These are phyloP conservation scores for Juncus effusus DNA, from an alignment of 176 grass and related monocot species.

Conservation along the genomic window DNA sequence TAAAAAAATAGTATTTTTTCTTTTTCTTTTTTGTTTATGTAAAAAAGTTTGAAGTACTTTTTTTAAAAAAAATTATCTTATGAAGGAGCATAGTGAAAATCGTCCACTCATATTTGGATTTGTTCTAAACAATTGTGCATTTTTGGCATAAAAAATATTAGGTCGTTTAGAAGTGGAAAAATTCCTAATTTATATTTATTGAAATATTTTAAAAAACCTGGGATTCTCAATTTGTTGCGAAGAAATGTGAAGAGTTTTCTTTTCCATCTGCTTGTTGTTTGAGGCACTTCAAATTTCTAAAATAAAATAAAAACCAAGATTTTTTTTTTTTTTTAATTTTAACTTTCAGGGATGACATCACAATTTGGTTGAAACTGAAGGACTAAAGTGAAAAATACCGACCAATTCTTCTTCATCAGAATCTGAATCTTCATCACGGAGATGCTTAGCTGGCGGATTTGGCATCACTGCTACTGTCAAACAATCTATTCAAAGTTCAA, in stretches of 20 bases:
- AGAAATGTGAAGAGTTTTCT: constrained; percentile 74
- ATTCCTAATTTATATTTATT: too few relatives aligned
- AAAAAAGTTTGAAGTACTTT: too few relatives aligned
- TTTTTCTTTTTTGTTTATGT: too few relatives aligned
- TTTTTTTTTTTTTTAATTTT: constrained; percentile 2
- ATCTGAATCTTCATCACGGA: constrained; percentile 19
- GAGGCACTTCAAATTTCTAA: constrained; percentile 41
- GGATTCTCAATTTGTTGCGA: constrained; percentile 70
- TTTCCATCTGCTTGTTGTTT: constrained; percentile 62
- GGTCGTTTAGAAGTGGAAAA: too few relatives aligned
- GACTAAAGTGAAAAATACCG: constrained; percentile 13
- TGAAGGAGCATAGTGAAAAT: constrained; percentile 2
- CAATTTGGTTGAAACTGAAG: not conserved
- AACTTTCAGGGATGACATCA: not conserved
- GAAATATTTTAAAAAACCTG: constrained; percentile 35
- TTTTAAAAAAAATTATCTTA: too few relatives aligned
- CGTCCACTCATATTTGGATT: too few relatives aligned
- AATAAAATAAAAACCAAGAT: not conserved
- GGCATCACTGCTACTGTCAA: constrained; percentile 40
- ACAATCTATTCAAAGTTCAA: constrained; percentile 28
- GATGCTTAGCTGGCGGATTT: constrained; percentile 34
- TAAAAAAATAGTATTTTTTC: too few relatives aligned
- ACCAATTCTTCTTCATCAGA: constrained; percentile 41
- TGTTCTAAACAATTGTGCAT: too few relatives aligned
- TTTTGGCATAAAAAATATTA: too few relatives aligned